A percentile compares a stretch with the other conserved stretches of the same genome.
phyloP scores from a whole-genome alignment of 495 filamentous ascomycete species.

The Neurospora sp. region DNA sequence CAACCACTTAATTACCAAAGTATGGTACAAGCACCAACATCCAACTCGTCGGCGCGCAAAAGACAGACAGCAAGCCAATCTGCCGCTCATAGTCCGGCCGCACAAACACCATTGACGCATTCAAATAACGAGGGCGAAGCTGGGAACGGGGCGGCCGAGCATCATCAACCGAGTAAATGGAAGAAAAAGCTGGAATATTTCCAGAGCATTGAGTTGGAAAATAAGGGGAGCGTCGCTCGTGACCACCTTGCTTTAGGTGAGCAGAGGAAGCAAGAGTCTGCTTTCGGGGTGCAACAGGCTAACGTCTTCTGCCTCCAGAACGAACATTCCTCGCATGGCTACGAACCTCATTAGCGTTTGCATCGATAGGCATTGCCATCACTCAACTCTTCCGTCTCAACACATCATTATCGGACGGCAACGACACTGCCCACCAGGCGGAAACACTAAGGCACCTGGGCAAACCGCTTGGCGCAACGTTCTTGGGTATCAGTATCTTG shows the following conservation, averaged over 20 bases:
- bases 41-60: constrained; percentile 9
- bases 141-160: background rate
- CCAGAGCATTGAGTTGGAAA: constrained; percentile 82
- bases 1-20: constrained; percentile 29
- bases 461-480: constrained; percentile 88
- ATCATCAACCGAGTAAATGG: constrained; percentile 21
- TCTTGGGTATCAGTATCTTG: constrained; percentile 77
- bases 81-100: constrained; percentile 1
- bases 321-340: constrained; percentile 97
- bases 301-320: constrained; percentile 43
- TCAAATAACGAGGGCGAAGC: constrained; percentile 3
- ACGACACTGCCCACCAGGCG: constrained; percentile 10
- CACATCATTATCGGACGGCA: constrained; percentile 42
- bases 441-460: constrained; percentile 63
- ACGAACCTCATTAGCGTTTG: constrained; percentile 89
- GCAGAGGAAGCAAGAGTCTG: constrained; percentile 7
- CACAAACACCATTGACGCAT: background rate
- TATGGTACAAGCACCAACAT: constrained; percentile 12
- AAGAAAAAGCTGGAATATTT: constrained; percentile 51
- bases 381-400: constrained; percentile 95
- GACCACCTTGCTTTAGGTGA: constrained; percentile 91
- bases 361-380: constrained; percentile 90
- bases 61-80: constrained; percentile 7
- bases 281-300: constrained; percentile 2
- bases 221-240: constrained; percentile 89